Percentiles rank a stretch among this genome's conserved stretches.
These are phyloP conservation scores for Syncephalastrum racemosum DNA, from an alignment of 371 early-diverging fungal genomes.

Conservation along the genomic window DNA sequence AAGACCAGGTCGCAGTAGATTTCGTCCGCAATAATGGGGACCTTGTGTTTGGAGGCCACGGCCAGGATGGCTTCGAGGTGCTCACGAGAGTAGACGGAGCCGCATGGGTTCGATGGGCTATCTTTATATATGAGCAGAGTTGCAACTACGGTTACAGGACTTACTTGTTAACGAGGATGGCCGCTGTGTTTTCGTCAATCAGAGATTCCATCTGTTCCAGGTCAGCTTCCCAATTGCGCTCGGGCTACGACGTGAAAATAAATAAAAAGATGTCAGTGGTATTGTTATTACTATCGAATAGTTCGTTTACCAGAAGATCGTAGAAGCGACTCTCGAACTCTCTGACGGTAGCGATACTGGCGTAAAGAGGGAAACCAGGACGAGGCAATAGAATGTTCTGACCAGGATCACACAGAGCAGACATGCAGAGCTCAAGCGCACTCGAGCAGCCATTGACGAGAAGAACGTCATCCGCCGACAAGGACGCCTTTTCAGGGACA, in stretches of 20 bases:
- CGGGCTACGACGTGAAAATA: slow-evolving; percentile 47
- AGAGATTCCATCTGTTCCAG: slow-evolving; percentile 76
- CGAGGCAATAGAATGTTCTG: slow-evolving; percentile 84
- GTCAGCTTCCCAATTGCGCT: slow-evolving; percentile 85
- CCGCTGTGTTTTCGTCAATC: slow-evolving; percentile 79
- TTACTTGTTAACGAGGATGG: slow-evolving; percentile 85
- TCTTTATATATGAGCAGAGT: not conserved
- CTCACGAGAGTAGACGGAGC: slow-evolving; percentile 76
- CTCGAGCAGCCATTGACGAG: slow-evolving; percentile 86
- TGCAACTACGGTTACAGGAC: not conserved
- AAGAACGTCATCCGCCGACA: slow-evolving; percentile 77
- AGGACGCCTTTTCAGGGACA: slow-evolving; percentile 61
- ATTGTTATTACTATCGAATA: not conserved
- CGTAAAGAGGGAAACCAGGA: slow-evolving; percentile 92
- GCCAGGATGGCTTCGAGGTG: slow-evolving; percentile 73
- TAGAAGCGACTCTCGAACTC: slow-evolving; percentile 80
- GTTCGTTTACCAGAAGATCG: slow-evolving; percentile 62
- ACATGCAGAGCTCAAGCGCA: slow-evolving; percentile 78
- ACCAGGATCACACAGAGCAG: slow-evolving; percentile 75
- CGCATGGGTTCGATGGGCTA: slow-evolving; percentile 88
- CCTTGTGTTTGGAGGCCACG: slow-evolving; percentile 71
- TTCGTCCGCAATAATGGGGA: slow-evolving; percentile 91
- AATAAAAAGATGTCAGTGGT: not conserved
- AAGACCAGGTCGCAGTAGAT: slow-evolving; percentile 93
- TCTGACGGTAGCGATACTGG: slow-evolving; percentile 77